Evolutionary conservation across 148 eudicot genomes (phyloP).

Genomic region (Rhododendron henanense): DNA sequence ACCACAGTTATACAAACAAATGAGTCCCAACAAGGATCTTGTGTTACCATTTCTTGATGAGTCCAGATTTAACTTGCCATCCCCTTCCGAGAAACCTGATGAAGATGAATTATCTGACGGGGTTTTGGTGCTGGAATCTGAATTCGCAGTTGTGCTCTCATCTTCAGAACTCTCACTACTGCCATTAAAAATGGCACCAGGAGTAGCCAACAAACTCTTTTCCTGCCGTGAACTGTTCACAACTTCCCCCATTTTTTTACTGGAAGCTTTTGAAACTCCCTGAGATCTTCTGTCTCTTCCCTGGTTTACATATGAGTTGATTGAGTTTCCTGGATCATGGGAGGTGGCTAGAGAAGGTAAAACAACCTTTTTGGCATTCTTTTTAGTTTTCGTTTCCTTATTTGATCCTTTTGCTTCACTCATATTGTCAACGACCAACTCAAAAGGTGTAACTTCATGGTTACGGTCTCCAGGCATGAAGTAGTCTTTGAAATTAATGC

Average conservation of each 20-base stretch:
- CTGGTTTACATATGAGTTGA: slow-evolving; percentile 14
- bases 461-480: slow-evolving; percentile 17
- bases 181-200: slow-evolving; percentile 45
- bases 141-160: slow-evolving; percentile 24
- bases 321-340: slow-evolving; percentile 17
- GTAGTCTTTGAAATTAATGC: slow-evolving; percentile 31
- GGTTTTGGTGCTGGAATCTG: slow-evolving; percentile 43
- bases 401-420: slow-evolving; percentile 15
- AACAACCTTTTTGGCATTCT: slow-evolving; percentile 27
- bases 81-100: slow-evolving; percentile 49
- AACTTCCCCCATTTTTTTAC: slow-evolving; percentile 16
- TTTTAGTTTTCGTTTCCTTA: slow-evolving; percentile 18
- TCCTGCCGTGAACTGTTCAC: slow-evolving; percentile 25
- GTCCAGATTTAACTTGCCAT: slow-evolving; percentile 29
- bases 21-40: not conserved
- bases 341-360: slow-evolving; percentile 23
- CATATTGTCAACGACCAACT: slow-evolving; percentile 16
- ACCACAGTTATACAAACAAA: not conserved
- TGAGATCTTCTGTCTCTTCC: slow-evolving; percentile 26
- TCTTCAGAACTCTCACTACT: slow-evolving; percentile 54
- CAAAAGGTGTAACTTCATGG: slow-evolving; percentile 21
- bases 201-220: slow-evolving; percentile 38
- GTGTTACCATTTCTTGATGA: slow-evolving; percentile 36
- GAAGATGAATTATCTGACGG: slow-evolving; percentile 48
- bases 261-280: slow-evolving; percentile 25